A percentile compares a stretch with the other conserved stretches of the same genome.
Conservation (phyloP, 2,329 filamentous ascomycete genomes). For the Calonectria pauciramosa region DNA sequence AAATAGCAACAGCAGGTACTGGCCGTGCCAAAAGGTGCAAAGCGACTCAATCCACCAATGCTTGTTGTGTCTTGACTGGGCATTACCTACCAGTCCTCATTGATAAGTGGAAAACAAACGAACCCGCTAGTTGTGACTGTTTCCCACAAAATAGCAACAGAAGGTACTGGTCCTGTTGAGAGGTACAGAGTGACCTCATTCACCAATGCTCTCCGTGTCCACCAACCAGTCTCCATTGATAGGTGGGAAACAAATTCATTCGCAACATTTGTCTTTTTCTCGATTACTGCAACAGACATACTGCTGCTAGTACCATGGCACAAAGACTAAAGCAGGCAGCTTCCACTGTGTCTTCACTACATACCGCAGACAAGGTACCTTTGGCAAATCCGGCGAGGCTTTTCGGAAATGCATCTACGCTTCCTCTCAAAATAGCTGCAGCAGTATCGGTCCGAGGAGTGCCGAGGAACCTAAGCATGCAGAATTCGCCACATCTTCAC, state of each 20-base stretch:
- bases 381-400: not conserved
- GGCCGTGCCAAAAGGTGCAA: too few relatives aligned
- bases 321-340: not conserved
- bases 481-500: too few relatives aligned
- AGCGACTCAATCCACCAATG: not conserved
- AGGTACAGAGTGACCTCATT: too few relatives aligned
- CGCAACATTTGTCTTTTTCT: too few relatives aligned
- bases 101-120: too few relatives aligned
- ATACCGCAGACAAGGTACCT: not conserved
- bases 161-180: too few relatives aligned
- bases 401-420: not conserved
- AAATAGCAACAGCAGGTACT: too few relatives aligned
- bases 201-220: too few relatives aligned
- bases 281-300: not conserved
- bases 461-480: not conserved
- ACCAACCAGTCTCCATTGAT: not conserved
- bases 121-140: too few relatives aligned
- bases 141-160: too few relatives aligned
- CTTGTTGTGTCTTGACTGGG: not conserved
- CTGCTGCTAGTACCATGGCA: not conserved
- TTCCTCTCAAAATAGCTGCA: not conserved
- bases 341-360: not conserved
- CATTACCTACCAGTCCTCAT: not conserved
- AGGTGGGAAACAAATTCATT: too few relatives aligned
- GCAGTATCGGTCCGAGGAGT: too few relatives aligned